These are phyloP conservation scores for Penicillium sp. DNA, from an alignment of 2,329 filamentous ascomycete species.

Conservation along the genomic window DNA sequence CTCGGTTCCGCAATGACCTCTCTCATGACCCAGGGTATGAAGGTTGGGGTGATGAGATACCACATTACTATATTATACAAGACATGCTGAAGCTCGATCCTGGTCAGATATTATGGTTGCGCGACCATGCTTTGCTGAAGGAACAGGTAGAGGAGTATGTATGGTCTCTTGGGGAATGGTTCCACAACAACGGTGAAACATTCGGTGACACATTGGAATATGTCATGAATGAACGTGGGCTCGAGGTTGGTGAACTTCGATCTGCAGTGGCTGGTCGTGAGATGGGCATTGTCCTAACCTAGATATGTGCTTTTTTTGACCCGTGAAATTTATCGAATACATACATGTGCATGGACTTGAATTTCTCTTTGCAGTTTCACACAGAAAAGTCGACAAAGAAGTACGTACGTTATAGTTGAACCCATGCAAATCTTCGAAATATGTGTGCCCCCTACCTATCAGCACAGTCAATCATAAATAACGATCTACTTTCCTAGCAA, in stretches of 20 bases:
- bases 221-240: constrained; percentile 57
- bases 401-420: no score
- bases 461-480: not conserved
- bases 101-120: constrained; percentile 58
- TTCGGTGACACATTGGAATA: constrained; percentile 59
- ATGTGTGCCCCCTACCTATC: not conserved
- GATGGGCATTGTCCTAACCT: constrained; percentile 33
- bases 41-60: constrained; percentile 65
- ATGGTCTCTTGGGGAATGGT: constrained; percentile 57
- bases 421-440: not conserved
- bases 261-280: constrained; percentile 32
- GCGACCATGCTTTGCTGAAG: constrained; percentile 57
- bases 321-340: not conserved
- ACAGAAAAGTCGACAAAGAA: not conserved
- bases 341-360: not conserved
- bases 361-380: not conserved
- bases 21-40: constrained; percentile 57
- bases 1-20: constrained; percentile 50
- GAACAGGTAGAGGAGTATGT: constrained; percentile 59
- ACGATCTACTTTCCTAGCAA: not conserved
- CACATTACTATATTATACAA: constrained; percentile 63
- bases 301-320: not conserved
- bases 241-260: constrained; percentile 47
- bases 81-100: constrained; percentile 65
- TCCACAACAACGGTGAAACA: constrained; percentile 63